Conservation (phyloP, 2,329 filamentous ascomycete species). For the Albifimbria verrucaria region DNA sequence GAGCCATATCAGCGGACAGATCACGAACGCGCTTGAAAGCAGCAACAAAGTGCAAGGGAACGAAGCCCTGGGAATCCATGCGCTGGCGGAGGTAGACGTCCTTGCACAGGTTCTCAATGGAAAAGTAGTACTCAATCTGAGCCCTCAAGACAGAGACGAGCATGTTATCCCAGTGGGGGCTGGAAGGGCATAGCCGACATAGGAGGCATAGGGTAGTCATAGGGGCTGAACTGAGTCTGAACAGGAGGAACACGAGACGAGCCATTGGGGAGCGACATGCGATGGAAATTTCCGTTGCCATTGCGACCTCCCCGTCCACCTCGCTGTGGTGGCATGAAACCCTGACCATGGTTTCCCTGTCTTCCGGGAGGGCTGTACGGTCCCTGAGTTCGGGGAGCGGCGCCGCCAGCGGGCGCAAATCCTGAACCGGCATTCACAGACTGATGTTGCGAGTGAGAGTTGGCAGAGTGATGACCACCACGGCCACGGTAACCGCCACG, state of each 20-base stretch:
- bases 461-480: slow-evolving; percentile 37
- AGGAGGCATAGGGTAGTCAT: slow-evolving; percentile 39
- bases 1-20: slow-evolving; percentile 57
- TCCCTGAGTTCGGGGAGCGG: slow-evolving; percentile 29
- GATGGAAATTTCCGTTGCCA: slow-evolving; percentile 30
- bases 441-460: slow-evolving; percentile 31
- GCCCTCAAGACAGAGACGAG: slow-evolving; percentile 39
- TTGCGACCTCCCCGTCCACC: slow-evolving; percentile 30
- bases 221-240: slow-evolving; percentile 31
- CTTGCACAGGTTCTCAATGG: slow-evolving; percentile 90
- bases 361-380: slow-evolving; percentile 43
- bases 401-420: slow-evolving; percentile 32
- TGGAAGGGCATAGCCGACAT: slow-evolving; percentile 32
- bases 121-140: slow-evolving; percentile 91
- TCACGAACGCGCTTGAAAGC: slow-evolving; percentile 71
- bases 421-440: slow-evolving; percentile 16
- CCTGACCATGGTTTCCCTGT: slow-evolving; percentile 34
- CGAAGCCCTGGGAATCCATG: slow-evolving; percentile 95
- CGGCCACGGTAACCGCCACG: slow-evolving; percentile 45
- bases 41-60: slow-evolving; percentile 73
- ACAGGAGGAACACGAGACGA: slow-evolving; percentile 31
- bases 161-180: slow-evolving; percentile 53
- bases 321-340: slow-evolving; percentile 30
- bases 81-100: slow-evolving; percentile 83
- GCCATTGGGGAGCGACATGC: slow-evolving; percentile 36